Base-by-base conservation (phyloP, 345 rosid genomes). In the Salix brachista region DNA sequence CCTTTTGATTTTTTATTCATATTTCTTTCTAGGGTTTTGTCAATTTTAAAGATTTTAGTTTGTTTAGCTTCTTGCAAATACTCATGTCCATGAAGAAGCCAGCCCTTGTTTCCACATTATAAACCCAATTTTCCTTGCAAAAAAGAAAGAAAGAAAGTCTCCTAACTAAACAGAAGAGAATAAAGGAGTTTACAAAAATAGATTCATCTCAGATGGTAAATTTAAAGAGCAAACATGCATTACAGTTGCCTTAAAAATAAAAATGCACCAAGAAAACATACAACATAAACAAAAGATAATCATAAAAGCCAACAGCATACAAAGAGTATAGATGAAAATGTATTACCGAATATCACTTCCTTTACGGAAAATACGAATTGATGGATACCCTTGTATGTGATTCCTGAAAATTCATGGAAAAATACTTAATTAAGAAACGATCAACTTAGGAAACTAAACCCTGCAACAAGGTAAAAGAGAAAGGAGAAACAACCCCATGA, bases 331-430 rank as follows among this genome's bases (percentile, higher is more conserved):
- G 2, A 48, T n/a, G 54, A 48, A 39, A 30, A 75, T 41, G 32
- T 41, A 70, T 88, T 81, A 96, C 99, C 80, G 90, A 70, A 91
- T 26, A 89, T 96, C 97, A 83, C 87, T 92, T 80, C 99, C 99
- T 87, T 90, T 94, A 69, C 94, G 98, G 80, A 96, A 96, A 83
- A 96, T 96, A 81, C 99, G 95, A 87, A 96, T 90, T 26, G 99
- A 94, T 74, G 98, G 99, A 86, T 94, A 96, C 42, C 93, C 99
- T 84, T 96, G 99, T 71, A 96, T 84, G 86, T 96, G 97, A 86
- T 90, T 79, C 89, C 99, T 96, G 89, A 79, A 81, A 70, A 80
- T 10, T 71, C 64, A 77, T 58, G 72, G 70, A 30, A 46, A 42
- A 30, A 26, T 54, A 74, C 21, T 56, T 37, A 36, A 71, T 70